Conservation (phyloP, 139 green algal species). For the Yamagishiella unicocca region DNA sequence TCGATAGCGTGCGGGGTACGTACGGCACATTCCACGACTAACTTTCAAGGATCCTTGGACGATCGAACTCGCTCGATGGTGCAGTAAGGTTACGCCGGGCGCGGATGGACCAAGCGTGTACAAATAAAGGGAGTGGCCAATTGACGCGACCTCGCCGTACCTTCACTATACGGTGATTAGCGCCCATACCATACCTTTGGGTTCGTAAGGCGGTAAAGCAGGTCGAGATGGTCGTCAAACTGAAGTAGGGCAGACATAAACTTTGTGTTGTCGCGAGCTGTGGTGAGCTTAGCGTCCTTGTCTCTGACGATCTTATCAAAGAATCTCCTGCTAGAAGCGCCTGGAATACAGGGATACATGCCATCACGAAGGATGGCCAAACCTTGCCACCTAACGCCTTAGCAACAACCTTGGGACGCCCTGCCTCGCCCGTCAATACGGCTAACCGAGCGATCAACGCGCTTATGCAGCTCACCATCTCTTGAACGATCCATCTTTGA, state of each 20-base stretch:
- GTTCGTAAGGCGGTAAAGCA: conserved; percentile 53
- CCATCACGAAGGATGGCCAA: too few species aligned
- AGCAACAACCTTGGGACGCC: too few species aligned
- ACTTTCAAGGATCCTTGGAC: too few species aligned
- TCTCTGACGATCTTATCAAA: too few species aligned
- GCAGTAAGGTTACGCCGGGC: background rate
- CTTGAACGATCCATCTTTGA: too few species aligned
- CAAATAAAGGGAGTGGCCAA: background rate
- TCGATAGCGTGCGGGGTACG: background rate
- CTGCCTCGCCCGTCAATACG: too few species aligned
- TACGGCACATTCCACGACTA: background rate
- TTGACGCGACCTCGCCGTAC: background rate
- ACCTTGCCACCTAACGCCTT: too few species aligned
- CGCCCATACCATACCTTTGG: conserved; percentile 23
- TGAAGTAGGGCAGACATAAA: conserved; percentile 41
- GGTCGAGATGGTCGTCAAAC: conserved; percentile 49
- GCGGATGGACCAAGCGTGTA: background rate
- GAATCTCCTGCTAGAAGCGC: too few species aligned
- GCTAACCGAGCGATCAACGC: too few species aligned
- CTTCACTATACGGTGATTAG: background rate
- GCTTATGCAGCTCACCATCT: too few species aligned
- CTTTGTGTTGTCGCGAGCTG: conserved; percentile 26
- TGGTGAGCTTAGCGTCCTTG: too few species aligned
- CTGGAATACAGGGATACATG: too few species aligned
- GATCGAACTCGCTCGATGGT: background rate